Base-by-base conservation (phyloP, 192 early-diverging fungal genomes). In the Rhizoclosmatium globosum region DNA sequence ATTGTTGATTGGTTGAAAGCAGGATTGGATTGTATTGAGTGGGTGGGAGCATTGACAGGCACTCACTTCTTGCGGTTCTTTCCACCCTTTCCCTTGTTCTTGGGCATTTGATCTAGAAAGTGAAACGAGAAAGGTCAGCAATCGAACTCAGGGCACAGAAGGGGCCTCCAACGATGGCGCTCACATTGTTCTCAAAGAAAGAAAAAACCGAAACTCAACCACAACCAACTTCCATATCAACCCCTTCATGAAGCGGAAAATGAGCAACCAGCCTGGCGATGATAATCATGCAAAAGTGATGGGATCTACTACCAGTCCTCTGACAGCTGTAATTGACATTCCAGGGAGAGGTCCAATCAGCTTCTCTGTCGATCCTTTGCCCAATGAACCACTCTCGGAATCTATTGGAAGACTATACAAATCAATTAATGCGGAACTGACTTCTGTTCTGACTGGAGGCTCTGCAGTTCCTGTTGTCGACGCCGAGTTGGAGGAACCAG, bases 11-110 rank as follows among this genome's bases (percentile, higher is more conserved):
- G n/a, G n/a, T n/a, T n/a, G n/a, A n/a, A n/a, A 31, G 31, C 0
- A 31, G 31, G 31, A 31, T 31, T 31, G 31, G 31, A 31, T 31
- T 31, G 70, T 1, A 0, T 45, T 31, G 11, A 43, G 41, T 9
- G 70, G 44, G 9, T 72, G 53, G 71, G n/a, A 15, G 23, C 7
- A 11, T 72, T 57, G 56, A 57, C 62, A 39, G n/a, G 58, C 38
- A 31, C 75, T 58, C 44, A 87, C 84, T 82, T 85, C 79, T 89
- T 89, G 59, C 83, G 66, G 83, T 88, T 89, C 85, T 90, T 90
- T 62, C 89, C 89, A 66, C 89, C 97, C 86, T 99, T 99, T 92
- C 96, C 96, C 87, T 99, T 97, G 88, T 96, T 96, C 88, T 96
- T 96, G 42, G 94, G 92, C 97, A 76, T 59, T 39, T 21, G 59